Percentiles rank a stretch among this genome's conserved stretches.
These are phyloP conservation scores for Pogostemon cablin DNA, from an alignment of 257 asterid species.

Conservation along the genomic window DNA sequence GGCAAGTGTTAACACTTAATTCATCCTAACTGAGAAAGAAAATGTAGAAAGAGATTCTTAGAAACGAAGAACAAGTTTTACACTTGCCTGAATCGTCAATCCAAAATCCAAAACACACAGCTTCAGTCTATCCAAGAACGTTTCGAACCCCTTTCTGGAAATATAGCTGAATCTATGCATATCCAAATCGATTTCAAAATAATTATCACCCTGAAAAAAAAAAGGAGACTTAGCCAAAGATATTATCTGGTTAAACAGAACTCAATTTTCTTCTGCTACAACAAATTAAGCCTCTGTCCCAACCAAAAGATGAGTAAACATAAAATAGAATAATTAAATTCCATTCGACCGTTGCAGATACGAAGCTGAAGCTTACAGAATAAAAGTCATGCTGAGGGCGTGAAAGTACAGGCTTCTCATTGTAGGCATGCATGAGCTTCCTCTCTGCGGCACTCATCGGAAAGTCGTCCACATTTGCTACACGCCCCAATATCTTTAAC, in stretches of 20 bases:
- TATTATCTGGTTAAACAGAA: background rate
- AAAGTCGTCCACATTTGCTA: slow-evolving; percentile 83
- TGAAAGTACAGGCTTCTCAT: slow-evolving; percentile 96
- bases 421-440: slow-evolving; percentile 92
- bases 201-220: slow-evolving; percentile 73
- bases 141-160: slow-evolving; percentile 87
- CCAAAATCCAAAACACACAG: slow-evolving; percentile 83
- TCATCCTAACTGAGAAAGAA: background rate
- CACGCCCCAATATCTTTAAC: slow-evolving; percentile 90
- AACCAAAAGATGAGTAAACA: no score
- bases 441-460: slow-evolving; percentile 89
- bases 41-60: background rate
- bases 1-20: slow-evolving; percentile 7
- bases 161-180: slow-evolving; percentile 98
- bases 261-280: background rate
- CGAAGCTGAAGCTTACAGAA: slow-evolving; percentile 41
- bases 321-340: no score
- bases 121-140: slow-evolving; percentile 84
- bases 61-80: background rate
- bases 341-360: no score
- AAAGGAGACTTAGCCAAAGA: slow-evolving; percentile 7
- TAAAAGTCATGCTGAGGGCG: slow-evolving; percentile 96
- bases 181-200: slow-evolving; percentile 90
- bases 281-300: background rate
- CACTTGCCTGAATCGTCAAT: slow-evolving; percentile 88